Evolutionary conservation across 2,329 filamentous ascomycete species (phyloP).

Genomic region (Chaetomiaceae sp.): DNA sequence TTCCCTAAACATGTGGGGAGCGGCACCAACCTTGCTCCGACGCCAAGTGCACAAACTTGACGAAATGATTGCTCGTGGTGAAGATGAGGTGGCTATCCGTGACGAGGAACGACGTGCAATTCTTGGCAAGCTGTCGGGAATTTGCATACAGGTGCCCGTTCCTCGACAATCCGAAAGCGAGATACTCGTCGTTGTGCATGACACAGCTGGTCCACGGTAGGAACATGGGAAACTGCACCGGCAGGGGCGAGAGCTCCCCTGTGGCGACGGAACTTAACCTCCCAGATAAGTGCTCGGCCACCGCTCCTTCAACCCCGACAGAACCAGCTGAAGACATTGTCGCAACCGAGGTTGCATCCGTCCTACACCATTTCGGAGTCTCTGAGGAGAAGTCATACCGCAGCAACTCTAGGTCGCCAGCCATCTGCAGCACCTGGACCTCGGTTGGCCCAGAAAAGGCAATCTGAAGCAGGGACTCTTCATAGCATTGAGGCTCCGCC

Average conservation of each 20-base stretch:
- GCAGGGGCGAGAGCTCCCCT: conserved; percentile 33
- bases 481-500: conserved; percentile 4
- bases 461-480: conserved; percentile 29
- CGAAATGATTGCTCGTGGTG: conserved; percentile 84
- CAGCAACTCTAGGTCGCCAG: conserved; percentile 27
- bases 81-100: conserved; percentile 82
- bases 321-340: conserved; percentile 20
- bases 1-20: background rate
- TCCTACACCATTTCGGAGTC: conserved; percentile 11
- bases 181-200: conserved; percentile 37
- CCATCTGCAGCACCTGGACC: conserved; percentile 36
- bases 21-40: conserved; percentile 54
- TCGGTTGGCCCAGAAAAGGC: conserved; percentile 28
- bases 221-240: conserved; percentile 40
- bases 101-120: conserved; percentile 85
- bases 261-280: conserved; percentile 39
- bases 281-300: conserved; percentile 45
- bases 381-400: conserved; percentile 18
- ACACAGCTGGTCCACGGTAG: conserved; percentile 52
- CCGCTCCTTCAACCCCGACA: conserved; percentile 29
- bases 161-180: conserved; percentile 63
- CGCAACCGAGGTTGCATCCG: conserved; percentile 17
- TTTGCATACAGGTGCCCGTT: conserved; percentile 78
- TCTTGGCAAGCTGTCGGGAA: conserved; percentile 68
- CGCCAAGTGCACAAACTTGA: conserved; percentile 88